phyloP scores from a whole-genome alignment of 2,329 filamentous ascomycete species.

The Coniochaeta sp. region DNA sequence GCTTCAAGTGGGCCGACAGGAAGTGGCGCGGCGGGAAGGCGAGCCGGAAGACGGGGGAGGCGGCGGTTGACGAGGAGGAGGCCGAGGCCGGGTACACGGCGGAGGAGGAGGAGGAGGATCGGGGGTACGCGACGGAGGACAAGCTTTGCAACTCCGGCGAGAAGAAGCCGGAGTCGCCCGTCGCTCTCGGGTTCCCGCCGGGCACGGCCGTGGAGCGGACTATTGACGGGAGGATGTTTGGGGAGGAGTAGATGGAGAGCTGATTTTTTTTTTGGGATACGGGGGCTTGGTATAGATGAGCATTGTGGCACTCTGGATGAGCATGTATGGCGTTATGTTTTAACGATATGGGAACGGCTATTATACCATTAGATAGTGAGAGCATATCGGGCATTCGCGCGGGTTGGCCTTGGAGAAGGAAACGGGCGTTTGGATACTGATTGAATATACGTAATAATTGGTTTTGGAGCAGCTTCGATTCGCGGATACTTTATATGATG shows the following conservation, averaged over 20 bases:
- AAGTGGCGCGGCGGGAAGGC: constrained; percentile 6
- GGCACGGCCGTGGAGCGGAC: not conserved
- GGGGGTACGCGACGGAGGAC: not conserved
- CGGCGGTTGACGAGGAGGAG: not conserved
- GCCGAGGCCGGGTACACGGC: not conserved
- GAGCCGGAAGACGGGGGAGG: not conserved
- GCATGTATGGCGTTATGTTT: not conserved
- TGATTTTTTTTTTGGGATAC: not conserved
- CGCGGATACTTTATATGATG: too few relatives aligned
- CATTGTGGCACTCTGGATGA: not conserved
- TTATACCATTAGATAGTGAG: not conserved
- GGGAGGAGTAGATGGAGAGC: not conserved
- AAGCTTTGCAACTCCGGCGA: not conserved
- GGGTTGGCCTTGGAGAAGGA: not conserved
- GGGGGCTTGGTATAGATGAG: not conserved
- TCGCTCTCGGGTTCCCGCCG: not conserved
- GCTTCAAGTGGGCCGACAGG: constrained; percentile 30
- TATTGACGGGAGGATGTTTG: not conserved
- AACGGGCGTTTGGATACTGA: not conserved
- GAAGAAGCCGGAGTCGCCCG: not conserved
- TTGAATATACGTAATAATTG: not conserved
- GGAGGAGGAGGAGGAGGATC: too few relatives aligned
- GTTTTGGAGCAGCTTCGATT: too few relatives aligned
- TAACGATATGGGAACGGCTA: not conserved
- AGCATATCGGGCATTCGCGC: not conserved